Conservation (phyloP, 352 stramenopile genomes). For the Globisporangium alternatum region DNA sequence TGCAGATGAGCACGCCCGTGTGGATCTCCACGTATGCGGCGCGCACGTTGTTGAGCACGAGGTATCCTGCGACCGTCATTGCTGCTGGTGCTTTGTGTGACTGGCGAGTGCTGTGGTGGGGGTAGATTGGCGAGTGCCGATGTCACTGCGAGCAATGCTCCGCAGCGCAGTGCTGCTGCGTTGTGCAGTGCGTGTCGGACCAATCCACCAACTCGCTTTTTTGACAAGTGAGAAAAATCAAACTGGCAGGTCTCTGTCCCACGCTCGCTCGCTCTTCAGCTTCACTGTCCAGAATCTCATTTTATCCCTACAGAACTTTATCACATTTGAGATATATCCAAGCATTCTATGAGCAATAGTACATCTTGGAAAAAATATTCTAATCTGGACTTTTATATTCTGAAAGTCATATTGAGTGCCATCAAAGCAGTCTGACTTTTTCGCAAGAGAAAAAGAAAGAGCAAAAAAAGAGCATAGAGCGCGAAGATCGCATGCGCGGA, state of each 20-base stretch:
- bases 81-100: neutral
- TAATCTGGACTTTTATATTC: neutral
- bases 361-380: neutral
- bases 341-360: too few relatives aligned
- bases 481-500: neutral
- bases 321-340: too few relatives aligned
- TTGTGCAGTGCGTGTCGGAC: neutral
- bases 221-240: neutral
- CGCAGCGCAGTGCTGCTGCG: neutral
- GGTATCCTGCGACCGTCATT: slow-evolving; percentile 69
- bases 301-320: too few relatives aligned
- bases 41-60: slow-evolving; percentile 54
- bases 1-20: slow-evolving; percentile 52
- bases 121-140: neutral
- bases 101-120: neutral
- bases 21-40: slow-evolving; percentile 60
- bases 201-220: neutral
- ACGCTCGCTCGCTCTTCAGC: neutral
- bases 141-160: neutral
- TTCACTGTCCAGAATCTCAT: neutral
- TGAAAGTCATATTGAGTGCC: neutral
- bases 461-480: slow-evolving; percentile 6
- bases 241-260: slow-evolving; percentile 2
- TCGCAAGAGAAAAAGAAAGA: slow-evolving; percentile 1
- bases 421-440: slow-evolving; percentile 7